Conservation (phyloP, 139 green algal species). For the Gonium pectorale region DNA sequence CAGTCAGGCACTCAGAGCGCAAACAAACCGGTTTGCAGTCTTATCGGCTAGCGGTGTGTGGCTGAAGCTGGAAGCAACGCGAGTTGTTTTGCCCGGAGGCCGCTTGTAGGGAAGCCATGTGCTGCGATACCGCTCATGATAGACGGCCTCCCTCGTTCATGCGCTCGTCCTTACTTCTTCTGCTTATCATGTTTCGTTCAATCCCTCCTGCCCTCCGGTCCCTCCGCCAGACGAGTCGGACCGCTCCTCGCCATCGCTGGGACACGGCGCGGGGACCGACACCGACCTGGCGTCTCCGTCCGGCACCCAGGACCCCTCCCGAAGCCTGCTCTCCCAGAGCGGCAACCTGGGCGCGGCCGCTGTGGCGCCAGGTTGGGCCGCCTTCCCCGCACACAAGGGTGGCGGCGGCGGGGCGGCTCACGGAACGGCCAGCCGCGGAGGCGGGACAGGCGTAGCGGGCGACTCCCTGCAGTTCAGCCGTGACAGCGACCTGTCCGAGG, state of each 20-base stretch:
- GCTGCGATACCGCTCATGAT: too few species aligned
- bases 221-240: slow-evolving; percentile 7
- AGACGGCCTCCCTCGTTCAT: too few species aligned
- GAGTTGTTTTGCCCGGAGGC: too few species aligned
- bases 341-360: not conserved
- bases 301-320: not conserved
- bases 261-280: not conserved
- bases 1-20: too few species aligned
- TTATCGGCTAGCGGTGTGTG: too few species aligned
- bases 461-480: slow-evolving; percentile 3
- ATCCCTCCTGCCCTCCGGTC: too few species aligned
- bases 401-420: not conserved
- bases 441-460: not conserved
- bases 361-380: slow-evolving; percentile 12
- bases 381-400: not conserved
- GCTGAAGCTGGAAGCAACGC: too few species aligned
- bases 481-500: slow-evolving; percentile 39
- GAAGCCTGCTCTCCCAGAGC: slow-evolving; percentile 5
- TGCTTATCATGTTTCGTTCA: too few species aligned
- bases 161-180: too few species aligned
- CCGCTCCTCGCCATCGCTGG: slow-evolving; percentile 11
- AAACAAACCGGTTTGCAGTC: too few species aligned
- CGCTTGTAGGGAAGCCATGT: too few species aligned
- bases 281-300: not conserved
- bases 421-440: not conserved